Evolutionary conservation across 2,329 filamentous ascomycete genomes (phyloP).

Genomic region (Hymenoscyphus salicellus): DNA sequence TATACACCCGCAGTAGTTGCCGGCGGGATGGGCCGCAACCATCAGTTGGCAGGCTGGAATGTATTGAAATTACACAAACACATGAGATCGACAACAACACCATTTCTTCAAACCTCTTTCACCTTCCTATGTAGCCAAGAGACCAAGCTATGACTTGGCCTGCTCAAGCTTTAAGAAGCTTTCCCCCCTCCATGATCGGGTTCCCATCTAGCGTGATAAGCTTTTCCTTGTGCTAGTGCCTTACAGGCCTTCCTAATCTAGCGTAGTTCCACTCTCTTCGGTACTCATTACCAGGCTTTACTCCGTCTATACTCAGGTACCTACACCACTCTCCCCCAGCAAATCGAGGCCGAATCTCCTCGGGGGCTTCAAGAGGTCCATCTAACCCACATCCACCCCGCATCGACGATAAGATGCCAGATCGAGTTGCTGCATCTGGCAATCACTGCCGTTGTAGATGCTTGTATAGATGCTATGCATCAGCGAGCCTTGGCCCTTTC

Average conservation of each 20-base stretch:
- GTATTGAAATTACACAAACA: not conserved
- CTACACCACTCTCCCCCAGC: not conserved
- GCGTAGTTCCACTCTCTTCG: constrained; percentile 4
- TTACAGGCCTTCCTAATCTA: constrained; percentile 17
- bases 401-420: constrained; percentile 6
- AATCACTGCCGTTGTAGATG: constrained; percentile 11
- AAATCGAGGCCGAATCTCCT: not conserved
- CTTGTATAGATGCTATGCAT: constrained; percentile 7
- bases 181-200: not conserved
- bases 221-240: constrained; percentile 4
- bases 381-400: not conserved
- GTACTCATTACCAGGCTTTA: constrained; percentile 1
- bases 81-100: constrained; percentile 1
- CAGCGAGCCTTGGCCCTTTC: constrained; percentile 9
- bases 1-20: not conserved
- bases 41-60: not conserved
- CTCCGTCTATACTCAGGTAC: not conserved
- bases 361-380: not conserved
- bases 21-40: not conserved
- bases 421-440: constrained; percentile 15
- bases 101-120: not conserved
- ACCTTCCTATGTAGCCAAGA: constrained; percentile 8
- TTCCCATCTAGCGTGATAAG: constrained; percentile 8
- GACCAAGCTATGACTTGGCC: not conserved
- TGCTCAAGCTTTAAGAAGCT: constrained; percentile 8